Evolutionary conservation across 352 stramenopile species (phyloP).

Genomic region (Phytophthora citricola): DNA sequence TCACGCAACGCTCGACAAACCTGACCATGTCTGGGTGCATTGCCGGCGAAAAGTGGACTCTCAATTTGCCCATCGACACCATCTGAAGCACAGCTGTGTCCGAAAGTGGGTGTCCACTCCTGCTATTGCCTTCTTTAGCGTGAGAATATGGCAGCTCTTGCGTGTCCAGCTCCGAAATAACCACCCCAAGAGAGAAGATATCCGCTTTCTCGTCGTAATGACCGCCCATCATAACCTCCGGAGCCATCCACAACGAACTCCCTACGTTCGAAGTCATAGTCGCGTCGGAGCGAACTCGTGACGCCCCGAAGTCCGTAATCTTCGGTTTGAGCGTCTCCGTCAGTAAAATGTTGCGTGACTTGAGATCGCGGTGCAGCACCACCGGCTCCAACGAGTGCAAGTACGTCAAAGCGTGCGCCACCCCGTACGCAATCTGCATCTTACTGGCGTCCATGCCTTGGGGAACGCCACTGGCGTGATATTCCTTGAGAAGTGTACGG

Average conservation of each 20-base stretch:
- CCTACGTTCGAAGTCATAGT: slow-evolving; percentile 44
- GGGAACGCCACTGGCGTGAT: slow-evolving; percentile 19
- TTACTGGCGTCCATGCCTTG: slow-evolving; percentile 40
- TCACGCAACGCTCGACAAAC: slow-evolving; percentile 33
- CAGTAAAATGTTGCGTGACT: slow-evolving; percentile 72
- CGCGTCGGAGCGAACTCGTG: slow-evolving; percentile 30
- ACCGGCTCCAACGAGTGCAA: slow-evolving; percentile 38
- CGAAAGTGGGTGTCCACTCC: slow-evolving; percentile 17
- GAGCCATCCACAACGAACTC: slow-evolving; percentile 47
- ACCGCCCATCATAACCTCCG: slow-evolving; percentile 44
- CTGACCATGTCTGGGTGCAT: slow-evolving; percentile 17
- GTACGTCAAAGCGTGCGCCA: slow-evolving; percentile 45
- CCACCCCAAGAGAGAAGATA: slow-evolving; percentile 46
- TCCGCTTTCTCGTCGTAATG: slow-evolving; percentile 45
- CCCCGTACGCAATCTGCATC: slow-evolving; percentile 41
- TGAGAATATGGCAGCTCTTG: slow-evolving; percentile 37
- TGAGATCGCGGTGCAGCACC: slow-evolving; percentile 64
- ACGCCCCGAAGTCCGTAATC: slow-evolving; percentile 61
- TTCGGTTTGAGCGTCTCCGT: slow-evolving; percentile 46
- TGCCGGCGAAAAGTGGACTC: slow-evolving; percentile 33
- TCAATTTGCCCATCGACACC: slow-evolving; percentile 40
- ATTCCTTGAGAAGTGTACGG: slow-evolving; percentile 42
- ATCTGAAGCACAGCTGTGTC: slow-evolving; percentile 48
- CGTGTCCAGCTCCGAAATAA: slow-evolving; percentile 46
- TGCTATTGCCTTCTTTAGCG: slow-evolving; percentile 16